Evolutionary conservation across 345 rosid genomes (phyloP).

Genomic region (Bruguiera parviflora): DNA sequence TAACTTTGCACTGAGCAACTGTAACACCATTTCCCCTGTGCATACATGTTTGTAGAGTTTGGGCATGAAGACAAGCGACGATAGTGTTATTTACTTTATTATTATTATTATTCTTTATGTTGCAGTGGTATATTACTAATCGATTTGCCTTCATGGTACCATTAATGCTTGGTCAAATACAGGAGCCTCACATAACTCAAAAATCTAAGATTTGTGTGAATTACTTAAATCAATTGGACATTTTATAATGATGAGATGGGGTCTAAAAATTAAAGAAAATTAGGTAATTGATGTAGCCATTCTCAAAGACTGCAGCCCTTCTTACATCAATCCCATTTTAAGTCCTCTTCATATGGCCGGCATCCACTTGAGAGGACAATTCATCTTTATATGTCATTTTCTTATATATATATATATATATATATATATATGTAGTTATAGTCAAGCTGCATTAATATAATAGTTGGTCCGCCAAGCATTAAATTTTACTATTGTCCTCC

Average conservation of each 20-base stretch:
- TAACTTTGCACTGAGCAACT: too few species aligned
- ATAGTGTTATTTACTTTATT: too few species aligned
- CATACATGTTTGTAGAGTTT: too few species aligned
- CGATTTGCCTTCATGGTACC: too few species aligned
- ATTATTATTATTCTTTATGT: too few species aligned
- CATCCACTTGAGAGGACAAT: slow-evolving; percentile 10
- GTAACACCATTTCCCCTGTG: too few species aligned
- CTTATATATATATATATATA: not conserved
- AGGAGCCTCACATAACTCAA: too few species aligned
- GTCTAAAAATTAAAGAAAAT: slow-evolving; percentile 11
- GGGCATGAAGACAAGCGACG: too few species aligned
- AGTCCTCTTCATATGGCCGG: slow-evolving; percentile 7
- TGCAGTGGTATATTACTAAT: too few species aligned
- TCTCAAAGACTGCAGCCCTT: slow-evolving; percentile 9
- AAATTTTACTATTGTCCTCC: not conserved
- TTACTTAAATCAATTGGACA: not conserved
- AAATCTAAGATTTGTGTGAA: not conserved
- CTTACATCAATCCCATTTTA: not conserved
- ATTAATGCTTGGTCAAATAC: too few species aligned
- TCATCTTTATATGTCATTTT: not conserved
- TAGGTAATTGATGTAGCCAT: slow-evolving; percentile 13
- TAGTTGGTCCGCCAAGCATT: not conserved
- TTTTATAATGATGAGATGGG: slow-evolving; percentile 17
- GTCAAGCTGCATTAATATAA: not conserved
- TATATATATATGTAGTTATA: not conserved